phyloP scores from a whole-genome alignment of 202 grass and related monocot genomes.

The Hordeum pubiflorum region DNA sequence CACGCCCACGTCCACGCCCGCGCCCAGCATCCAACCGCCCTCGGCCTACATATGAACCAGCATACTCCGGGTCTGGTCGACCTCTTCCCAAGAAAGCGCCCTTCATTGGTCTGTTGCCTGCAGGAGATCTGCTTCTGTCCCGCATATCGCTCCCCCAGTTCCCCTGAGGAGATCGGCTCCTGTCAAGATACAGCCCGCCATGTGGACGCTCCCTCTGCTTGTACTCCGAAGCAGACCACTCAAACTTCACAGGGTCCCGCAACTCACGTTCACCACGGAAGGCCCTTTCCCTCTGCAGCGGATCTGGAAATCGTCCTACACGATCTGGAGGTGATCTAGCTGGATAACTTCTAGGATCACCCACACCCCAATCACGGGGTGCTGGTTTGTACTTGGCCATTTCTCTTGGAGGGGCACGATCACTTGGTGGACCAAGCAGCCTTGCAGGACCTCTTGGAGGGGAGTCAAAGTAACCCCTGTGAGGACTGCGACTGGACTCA shows the following conservation, averaged over 20 bases:
- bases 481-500: slow-evolving; percentile 43
- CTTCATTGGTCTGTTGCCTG: slow-evolving; percentile 44
- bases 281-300: slow-evolving; percentile 35
- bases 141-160: slow-evolving; percentile 35
- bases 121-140: slow-evolving; percentile 60
- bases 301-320: slow-evolving; percentile 33
- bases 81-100: slow-evolving; percentile 34
- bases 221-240: slow-evolving; percentile 45
- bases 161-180: slow-evolving; percentile 31
- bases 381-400: slow-evolving; percentile 52
- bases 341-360: slow-evolving; percentile 35
- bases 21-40: slow-evolving; percentile 19
- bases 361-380: slow-evolving; percentile 35
- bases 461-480: slow-evolving; percentile 34
- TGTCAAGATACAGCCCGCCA: slow-evolving; percentile 40
- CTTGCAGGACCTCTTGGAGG: slow-evolving; percentile 44
- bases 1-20: slow-evolving; percentile 17
- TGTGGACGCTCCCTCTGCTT: slow-evolving; percentile 31
- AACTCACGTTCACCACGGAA: slow-evolving; percentile 40
- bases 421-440: slow-evolving; percentile 36
- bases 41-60: slow-evolving; percentile 33
- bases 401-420: slow-evolving; percentile 35
- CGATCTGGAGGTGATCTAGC: slow-evolving; percentile 32
- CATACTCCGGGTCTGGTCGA: slow-evolving; percentile 30
- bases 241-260: slow-evolving; percentile 39